phyloP scores from a whole-genome alignment of 192 early-diverging fungal genomes.

The Backusella parvicylindrica region DNA sequence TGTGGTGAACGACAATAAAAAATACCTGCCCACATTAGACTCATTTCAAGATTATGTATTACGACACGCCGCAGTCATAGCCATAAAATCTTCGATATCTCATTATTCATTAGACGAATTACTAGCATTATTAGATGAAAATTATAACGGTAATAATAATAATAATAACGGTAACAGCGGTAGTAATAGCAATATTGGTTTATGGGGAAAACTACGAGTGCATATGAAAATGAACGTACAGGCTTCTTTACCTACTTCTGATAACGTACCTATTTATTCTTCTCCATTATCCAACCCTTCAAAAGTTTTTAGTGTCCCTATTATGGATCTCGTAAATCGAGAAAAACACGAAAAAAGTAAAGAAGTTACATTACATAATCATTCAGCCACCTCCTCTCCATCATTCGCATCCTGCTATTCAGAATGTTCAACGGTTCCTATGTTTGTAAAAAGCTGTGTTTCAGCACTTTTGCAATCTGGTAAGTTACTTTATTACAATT shows the following conservation, averaged over 20 bases:
- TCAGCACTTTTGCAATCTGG: constrained; percentile 67
- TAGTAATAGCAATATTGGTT: not conserved
- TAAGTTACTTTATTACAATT: constrained; percentile 32
- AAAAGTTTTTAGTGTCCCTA: constrained; percentile 8
- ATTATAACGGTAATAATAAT: constrained; percentile 38
- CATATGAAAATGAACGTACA: not conserved
- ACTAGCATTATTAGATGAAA: constrained; percentile 68
- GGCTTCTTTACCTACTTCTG: not conserved
- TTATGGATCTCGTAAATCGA: not conserved
- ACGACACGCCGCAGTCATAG: constrained; percentile 75
- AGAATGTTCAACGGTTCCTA: constrained; percentile 70
- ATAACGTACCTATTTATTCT: not conserved
- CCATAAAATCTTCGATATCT: constrained; percentile 60
- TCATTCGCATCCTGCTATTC: constrained; percentile 41
- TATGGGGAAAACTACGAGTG: constrained; percentile 8
- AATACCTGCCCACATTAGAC: constrained; percentile 59
- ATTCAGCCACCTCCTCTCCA: not conserved
- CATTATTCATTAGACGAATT: constrained; percentile 72
- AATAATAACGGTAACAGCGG: not conserved
- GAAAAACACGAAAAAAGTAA: not conserved
- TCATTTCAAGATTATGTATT: constrained; percentile 76
- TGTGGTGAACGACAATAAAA: not conserved
- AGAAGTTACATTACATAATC: not conserved
- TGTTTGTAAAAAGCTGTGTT: constrained; percentile 81
- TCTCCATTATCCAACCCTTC: not conserved